These are phyloP conservation scores for Astragalus glycyphyllos DNA, from an alignment of 306 rosid genomes.

Conservation along the genomic window DNA sequence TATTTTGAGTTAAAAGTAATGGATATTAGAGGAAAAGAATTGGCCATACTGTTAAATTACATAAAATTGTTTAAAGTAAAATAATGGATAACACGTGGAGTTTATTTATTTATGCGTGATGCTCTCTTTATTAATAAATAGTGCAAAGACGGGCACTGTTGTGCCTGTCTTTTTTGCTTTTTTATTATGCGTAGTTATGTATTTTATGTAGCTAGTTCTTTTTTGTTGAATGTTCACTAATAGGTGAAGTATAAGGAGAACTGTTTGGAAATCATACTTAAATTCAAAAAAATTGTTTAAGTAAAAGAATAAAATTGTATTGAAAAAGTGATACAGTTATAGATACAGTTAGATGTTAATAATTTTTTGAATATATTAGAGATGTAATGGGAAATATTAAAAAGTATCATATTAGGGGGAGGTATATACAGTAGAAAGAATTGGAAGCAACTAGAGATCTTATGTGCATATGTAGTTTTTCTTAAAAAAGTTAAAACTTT, in stretches of 20 bases:
- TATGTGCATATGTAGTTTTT: constrained; percentile 17
- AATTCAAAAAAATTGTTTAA: no score
- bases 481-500: constrained; percentile 1
- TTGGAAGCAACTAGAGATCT: constrained; percentile 3
- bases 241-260: no score
- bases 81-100: no score
- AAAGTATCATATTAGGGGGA: neutral
- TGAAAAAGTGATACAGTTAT: no score
- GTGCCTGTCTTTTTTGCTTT: neutral
- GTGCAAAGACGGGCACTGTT: neutral
- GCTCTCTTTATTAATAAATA: neutral
- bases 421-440: constrained; percentile 3
- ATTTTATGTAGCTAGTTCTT: no score
- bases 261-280: no score
- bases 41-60: neutral
- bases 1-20: neutral
- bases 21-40: constrained; percentile 1
- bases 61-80: neutral
- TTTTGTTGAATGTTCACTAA: no score
- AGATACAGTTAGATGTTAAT: neutral
- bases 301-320: neutral
- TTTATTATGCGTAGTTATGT: no score
- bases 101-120: neutral
- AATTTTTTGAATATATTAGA: neutral
- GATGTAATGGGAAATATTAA: constrained; percentile 2